Conservation (phyloP, 148 eudicot species). For the Cornus suecica region DNA sequence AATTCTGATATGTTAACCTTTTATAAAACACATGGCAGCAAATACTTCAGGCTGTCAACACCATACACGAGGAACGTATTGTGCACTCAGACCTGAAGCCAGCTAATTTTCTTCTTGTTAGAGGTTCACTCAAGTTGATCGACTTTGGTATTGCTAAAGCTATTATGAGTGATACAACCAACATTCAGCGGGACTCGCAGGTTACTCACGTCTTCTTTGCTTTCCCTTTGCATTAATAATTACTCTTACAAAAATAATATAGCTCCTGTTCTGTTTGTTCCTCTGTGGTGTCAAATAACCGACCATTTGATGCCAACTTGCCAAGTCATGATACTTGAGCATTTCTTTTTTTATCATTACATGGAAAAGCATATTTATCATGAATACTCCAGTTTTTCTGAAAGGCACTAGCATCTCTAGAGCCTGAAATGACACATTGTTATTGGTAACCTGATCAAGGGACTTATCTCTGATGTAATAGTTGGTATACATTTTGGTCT, state of each 20-base stretch:
- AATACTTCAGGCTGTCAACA: constrained; percentile 92
- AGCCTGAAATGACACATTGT: constrained; percentile 3
- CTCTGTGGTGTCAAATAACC: not conserved
- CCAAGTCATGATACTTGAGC: not conserved
- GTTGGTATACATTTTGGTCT: not conserved
- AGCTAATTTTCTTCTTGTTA: constrained; percentile 94
- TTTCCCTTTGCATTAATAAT: not conserved
- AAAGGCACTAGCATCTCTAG: not conserved
- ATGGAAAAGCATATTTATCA: not conserved
- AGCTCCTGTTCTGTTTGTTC: not conserved
- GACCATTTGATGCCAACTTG: not conserved
- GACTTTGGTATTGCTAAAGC: constrained; percentile 98
- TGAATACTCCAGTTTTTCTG: not conserved
- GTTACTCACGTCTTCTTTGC: constrained; percentile 26
- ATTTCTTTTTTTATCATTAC: not conserved
- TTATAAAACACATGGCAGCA: constrained; percentile 47
- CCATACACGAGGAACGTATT: constrained; percentile 95
- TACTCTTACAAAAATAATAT: not conserved
- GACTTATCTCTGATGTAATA: not conserved
- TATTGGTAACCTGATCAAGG: constrained; percentile 8
- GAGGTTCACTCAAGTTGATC: constrained; percentile 86
- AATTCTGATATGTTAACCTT: constrained; percentile 20
- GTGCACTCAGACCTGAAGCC: constrained; percentile 98
- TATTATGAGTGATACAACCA: constrained; percentile 93
- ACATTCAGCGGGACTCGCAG: constrained; percentile 97